A percentile compares a stretch with the other conserved stretches of the same genome.
Conservation (phyloP, 805 yeast species). For the Hanseniaspora mollemarum region DNA sequence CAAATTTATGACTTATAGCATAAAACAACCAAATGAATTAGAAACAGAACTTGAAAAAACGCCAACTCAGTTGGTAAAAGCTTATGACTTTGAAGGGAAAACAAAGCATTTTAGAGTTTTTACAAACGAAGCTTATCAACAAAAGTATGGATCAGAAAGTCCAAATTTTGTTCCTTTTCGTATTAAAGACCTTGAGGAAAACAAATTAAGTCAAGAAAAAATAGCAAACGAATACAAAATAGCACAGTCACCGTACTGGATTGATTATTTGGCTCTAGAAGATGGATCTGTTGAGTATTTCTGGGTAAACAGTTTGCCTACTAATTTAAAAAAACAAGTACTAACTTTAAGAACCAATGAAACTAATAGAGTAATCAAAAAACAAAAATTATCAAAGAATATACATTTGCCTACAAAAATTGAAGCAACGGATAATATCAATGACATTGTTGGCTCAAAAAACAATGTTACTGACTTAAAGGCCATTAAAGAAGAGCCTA, state of each 20-base stretch:
- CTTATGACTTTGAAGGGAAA: slow-evolving; percentile 64
- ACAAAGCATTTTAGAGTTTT: slow-evolving; percentile 59
- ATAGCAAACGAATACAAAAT: neutral
- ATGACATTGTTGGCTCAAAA: neutral
- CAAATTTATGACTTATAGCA: slow-evolving; percentile 40
- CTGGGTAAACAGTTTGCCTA: neutral
- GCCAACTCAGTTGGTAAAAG: slow-evolving; percentile 40
- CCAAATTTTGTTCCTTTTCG: slow-evolving; percentile 22
- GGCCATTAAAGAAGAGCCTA: neutral
- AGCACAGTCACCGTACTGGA: neutral
- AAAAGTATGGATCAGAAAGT: slow-evolving; percentile 25
- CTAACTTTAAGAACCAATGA: neutral
- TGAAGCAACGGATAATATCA: neutral
- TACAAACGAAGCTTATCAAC: slow-evolving; percentile 34
- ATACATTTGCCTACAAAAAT: neutral
- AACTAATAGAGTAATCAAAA: neutral
- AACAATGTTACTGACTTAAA: neutral
- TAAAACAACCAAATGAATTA: slow-evolving; percentile 33
- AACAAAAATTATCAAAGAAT: neutral
- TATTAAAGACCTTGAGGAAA: slow-evolving; percentile 20
- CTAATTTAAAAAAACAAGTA: neutral
- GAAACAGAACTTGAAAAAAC: slow-evolving; percentile 22
- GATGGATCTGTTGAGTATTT: neutral
- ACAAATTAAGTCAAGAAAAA: neutral
- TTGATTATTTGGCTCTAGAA: neutral